Base-by-base conservation (phyloP, 1,284 basidiomycete genomes). In the Cutaneotrichosporon spelunceum region DNA sequence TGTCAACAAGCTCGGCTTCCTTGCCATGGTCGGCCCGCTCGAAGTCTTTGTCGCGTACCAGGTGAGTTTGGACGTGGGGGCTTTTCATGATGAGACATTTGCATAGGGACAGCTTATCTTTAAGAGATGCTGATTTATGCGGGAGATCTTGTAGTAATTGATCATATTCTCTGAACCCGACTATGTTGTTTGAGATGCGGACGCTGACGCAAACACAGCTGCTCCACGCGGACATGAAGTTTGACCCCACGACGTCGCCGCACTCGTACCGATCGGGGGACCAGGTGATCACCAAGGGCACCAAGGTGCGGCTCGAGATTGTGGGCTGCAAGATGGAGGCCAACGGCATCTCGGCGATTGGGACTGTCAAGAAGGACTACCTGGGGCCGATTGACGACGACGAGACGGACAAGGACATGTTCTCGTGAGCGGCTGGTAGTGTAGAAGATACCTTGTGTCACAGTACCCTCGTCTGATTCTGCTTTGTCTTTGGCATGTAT, bases 311-410 rank as follows among this genome's bases (percentile, higher is more conserved):
- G 42, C 84, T 98, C 79, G 95, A 97, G 79, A 93, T 99, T 59
- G 93, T 99, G 19, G 95, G 95, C 30, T 96, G 93, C 30, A 87
- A 95, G 72, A 91, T 97, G 9, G 95, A 99, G 75, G 94, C 94
- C 23, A 97, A 93, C 27, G 94, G 98, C 78, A 97, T 99, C 71
- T 94, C 93, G 71, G 91, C 91, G 2, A 94, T 94, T 67, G 91
- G 91, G 14, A 93, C 90, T 3, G 93, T 95, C 77, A 94, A 95
- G 81, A 93, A 94, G 78, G 92, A 95, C 75, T 93, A 91, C 76
- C 81, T 95, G 47, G 92, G 93, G 54, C 90, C 93, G 59, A 90
- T 93, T 47, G 66, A 76, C 52, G 74, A 78, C 24, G 72, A 70
- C 48, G 58, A 34, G 7, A 19, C 21, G 44, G 47, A 52, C 29